Conservation (phyloP, 2,329 filamentous ascomycete genomes). For the Talaromyces piceae region DNA sequence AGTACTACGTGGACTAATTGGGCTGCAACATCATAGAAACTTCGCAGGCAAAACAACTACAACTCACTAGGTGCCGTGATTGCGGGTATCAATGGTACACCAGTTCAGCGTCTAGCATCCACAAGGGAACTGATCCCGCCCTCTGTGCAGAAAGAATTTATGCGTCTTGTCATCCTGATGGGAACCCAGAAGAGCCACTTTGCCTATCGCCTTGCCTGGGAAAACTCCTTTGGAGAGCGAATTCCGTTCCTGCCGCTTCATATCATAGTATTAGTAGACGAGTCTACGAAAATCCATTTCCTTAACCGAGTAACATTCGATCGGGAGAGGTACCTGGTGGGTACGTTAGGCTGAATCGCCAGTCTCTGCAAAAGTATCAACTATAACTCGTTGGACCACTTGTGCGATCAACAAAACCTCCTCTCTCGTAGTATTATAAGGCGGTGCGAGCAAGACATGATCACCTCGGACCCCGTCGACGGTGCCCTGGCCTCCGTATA, state of each 20-base stretch:
- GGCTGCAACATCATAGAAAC: slow-evolving; percentile 44
- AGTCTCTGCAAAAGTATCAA: slow-evolving; percentile 37
- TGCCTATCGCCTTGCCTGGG: slow-evolving; percentile 94
- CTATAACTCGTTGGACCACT: slow-evolving; percentile 45
- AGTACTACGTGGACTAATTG: slow-evolving; percentile 12
- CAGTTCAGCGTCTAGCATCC: slow-evolving; percentile 73
- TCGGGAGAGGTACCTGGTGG: too few relatives aligned
- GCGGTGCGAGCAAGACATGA: slow-evolving; percentile 61
- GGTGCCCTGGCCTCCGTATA: slow-evolving; percentile 59
- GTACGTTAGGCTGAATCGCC: not conserved
- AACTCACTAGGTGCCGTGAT: slow-evolving; percentile 91
- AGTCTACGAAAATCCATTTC: too few relatives aligned
- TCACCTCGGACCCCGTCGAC: slow-evolving; percentile 56
- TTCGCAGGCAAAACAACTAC: slow-evolving; percentile 93
- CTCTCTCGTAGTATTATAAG: slow-evolving; percentile 54
- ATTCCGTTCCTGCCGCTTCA: slow-evolving; percentile 93
- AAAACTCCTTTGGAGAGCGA: slow-evolving; percentile 80
- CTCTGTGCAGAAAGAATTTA: slow-evolving; percentile 72
- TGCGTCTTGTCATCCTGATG: slow-evolving; percentile 86
- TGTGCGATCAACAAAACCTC: slow-evolving; percentile 53
- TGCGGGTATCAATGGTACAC: slow-evolving; percentile 81
- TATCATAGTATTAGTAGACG: too few relatives aligned
- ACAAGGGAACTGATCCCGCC: slow-evolving; percentile 69
- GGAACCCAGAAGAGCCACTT: slow-evolving; percentile 85
- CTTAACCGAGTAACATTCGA: too few relatives aligned